Evolutionary conservation across 495 filamentous ascomycete species (phyloP).

Genomic region (Daldinia bambusicola): DNA sequence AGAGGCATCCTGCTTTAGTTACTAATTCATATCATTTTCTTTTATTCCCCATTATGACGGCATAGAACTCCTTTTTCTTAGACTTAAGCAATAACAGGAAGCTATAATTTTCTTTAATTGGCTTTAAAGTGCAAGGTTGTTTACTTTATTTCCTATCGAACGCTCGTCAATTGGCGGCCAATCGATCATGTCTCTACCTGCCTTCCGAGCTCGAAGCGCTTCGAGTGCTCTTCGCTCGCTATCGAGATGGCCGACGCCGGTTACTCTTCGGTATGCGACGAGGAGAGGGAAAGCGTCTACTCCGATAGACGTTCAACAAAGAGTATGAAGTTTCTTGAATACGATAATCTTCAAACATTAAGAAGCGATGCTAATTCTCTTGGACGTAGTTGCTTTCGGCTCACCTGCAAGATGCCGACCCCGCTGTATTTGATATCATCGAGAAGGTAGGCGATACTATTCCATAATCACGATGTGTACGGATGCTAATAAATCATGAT

Average conservation of each 20-base stretch:
- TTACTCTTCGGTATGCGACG: conserved; percentile 42
- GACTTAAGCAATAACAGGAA: too few species aligned
- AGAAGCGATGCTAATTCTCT: conserved; percentile 27
- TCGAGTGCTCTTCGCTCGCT: conserved; percentile 45
- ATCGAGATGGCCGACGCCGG: conserved; percentile 22
- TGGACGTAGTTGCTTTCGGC: conserved; percentile 76
- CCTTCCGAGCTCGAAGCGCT: conserved; percentile 39
- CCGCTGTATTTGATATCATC: conserved; percentile 84
- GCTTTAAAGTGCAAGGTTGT: conserved; percentile 3
- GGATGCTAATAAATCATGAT: conserved; percentile 14
- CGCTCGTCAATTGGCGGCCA: neutral
- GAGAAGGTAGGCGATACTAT: conserved; percentile 72
- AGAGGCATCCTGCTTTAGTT: neutral
- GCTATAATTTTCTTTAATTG: too few species aligned
- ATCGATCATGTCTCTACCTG: conserved; percentile 38
- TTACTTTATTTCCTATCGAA: neutral
- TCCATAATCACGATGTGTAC: neutral
- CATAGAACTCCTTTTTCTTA: conserved; percentile 14
- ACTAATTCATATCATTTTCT: conserved; percentile 6
- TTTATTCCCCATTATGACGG: conserved; percentile 24
- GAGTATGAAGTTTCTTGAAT: conserved; percentile 53
- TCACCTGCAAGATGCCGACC: conserved; percentile 84
- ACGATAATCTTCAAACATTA: conserved; percentile 8
- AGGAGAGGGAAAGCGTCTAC: conserved; percentile 60
- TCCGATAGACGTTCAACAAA: conserved; percentile 71